Base-by-base conservation (phyloP, 495 filamentous ascomycete genomes). In the Aspergillus ellipticus region DNA sequence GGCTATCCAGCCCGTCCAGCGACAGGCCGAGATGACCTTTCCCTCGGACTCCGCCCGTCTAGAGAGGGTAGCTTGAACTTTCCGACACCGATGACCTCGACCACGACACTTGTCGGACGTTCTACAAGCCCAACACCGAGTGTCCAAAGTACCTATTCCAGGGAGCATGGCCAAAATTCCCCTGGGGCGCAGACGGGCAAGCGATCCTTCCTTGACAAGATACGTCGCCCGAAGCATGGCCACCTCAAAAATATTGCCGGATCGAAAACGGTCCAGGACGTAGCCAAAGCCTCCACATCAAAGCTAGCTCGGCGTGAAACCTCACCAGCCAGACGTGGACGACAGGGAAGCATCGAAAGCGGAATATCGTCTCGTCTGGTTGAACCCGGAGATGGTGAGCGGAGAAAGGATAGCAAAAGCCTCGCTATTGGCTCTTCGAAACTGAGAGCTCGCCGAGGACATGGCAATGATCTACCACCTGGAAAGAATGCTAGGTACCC, bases 41-140 rank as follows among this genome's bases (percentile, higher is more conserved):
- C 75, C 6, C 63, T 77, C 43, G 83, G 72, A 54, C 56, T 81
- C 13, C 76, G 80, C 11, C 79, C 80, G 4, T 75, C 76, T 35
- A 65, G 74, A 48, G 78, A 83, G 16, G 74, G 65, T 16, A 64
- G 73, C 29, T 56, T 74, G 15, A 70, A 68, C 56, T 72, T 68
- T 7, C 71, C 61, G 42, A 71, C 67, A 51, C 75, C 72, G 47
- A 75, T 80, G 68, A 74, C 67, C 39, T 82, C 82, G 19, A 67
- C 73, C 15, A 75, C 75, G 5, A 77, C 70, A 19, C 64, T 80
- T 51, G 74, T 72, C 21, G 71, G 64, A 15, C 84, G 90, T 26
- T 83, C 86, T 3, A 82, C 85, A 24, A 96, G 89, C 64, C 89
- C 90, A 11, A 88, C 88, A 2, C 86, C 86, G 17, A 94, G 86